Percentiles rank a stretch among this genome's conserved stretches.
phyloP scores from a whole-genome alignment of 2,329 filamentous ascomycete genomes.

The Niveomyces coronatus region DNA sequence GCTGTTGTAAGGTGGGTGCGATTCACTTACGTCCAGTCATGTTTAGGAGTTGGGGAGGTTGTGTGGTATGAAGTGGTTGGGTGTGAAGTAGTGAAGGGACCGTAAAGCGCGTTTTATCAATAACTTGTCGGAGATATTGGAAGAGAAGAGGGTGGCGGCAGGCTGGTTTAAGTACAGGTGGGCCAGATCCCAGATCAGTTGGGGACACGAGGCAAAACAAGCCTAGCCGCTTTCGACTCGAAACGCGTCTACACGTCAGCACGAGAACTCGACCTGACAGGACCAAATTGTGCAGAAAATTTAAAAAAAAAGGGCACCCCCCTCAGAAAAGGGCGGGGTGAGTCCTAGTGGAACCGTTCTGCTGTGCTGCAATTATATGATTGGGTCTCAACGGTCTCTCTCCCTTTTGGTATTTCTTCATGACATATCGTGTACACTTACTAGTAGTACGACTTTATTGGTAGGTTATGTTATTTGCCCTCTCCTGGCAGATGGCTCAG shows the following conservation, averaged over 20 bases:
- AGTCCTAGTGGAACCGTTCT: no score
- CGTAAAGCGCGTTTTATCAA: conserved; percentile 5
- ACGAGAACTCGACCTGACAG: no score
- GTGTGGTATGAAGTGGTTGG: conserved; percentile 8
- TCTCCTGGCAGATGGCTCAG: no score
- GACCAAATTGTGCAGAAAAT: no score
- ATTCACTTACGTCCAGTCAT: conserved; percentile 24
- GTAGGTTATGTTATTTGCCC: no score
- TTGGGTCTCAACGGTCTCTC: no score
- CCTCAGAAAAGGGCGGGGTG: no score
- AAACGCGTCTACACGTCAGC: conserved; percentile 4
- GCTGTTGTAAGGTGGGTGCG: neutral
- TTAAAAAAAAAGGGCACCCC: conserved; percentile 7
- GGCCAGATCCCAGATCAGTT: conserved; percentile 28
- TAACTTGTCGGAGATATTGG: conserved; percentile 11
- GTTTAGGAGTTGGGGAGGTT: conserved; percentile 12
- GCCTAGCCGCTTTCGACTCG: neutral
- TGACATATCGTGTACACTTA: no score
- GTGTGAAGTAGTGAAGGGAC: conserved; percentile 10
- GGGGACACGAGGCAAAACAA: no score
- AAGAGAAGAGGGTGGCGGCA: conserved; percentile 18
- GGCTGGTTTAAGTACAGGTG: conserved; percentile 29
- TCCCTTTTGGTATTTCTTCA: no score
- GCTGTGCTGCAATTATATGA: no score
- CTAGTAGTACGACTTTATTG: no score